These are phyloP conservation scores for Mucor plumbeus DNA, from an alignment of 371 early-diverging fungal species.

Conservation along the genomic window DNA sequence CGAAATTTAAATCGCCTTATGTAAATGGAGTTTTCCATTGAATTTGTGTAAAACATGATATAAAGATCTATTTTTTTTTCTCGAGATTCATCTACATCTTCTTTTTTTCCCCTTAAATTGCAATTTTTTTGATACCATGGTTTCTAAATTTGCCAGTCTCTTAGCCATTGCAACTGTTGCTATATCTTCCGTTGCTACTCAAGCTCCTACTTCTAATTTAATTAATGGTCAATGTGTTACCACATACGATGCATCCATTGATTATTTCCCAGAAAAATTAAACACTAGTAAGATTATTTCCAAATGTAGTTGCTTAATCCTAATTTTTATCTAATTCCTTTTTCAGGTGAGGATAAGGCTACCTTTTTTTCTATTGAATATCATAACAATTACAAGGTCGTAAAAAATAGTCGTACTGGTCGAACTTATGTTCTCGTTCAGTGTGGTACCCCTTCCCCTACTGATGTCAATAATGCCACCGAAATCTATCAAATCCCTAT, in stretches of 20 bases:
- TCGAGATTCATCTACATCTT: neutral
- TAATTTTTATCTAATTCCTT: no score
- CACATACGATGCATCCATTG: conserved; percentile 45
- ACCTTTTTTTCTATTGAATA: conserved; percentile 64
- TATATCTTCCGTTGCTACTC: conserved; percentile 32
- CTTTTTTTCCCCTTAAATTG: neutral
- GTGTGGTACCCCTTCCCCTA: conserved; percentile 70
- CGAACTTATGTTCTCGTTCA: conserved; percentile 66
- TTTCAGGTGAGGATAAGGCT: conserved; percentile 51
- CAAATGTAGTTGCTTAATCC: no score
- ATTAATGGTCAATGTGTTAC: conserved; percentile 42
- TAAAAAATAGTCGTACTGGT: conserved; percentile 53
- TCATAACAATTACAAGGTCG: conserved; percentile 68
- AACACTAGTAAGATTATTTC: conserved; percentile 19
- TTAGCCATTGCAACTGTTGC: conserved; percentile 26
- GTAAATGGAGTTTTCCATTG: conserved; percentile 1
- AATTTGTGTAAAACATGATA: conserved; percentile 2
- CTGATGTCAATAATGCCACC: conserved; percentile 52
- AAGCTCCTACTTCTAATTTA: conserved; percentile 43
- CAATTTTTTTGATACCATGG: neutral
- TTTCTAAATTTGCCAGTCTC: conserved; percentile 14
- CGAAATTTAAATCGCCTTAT: conserved; percentile 1
- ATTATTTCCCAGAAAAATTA: conserved; percentile 64
- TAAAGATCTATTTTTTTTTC: conserved; percentile 13
- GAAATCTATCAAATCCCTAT: conserved; percentile 65